phyloP scores from a whole-genome alignment of 225 moss, liverwort and hornwort genomes.

The Straminergon stramineum region DNA sequence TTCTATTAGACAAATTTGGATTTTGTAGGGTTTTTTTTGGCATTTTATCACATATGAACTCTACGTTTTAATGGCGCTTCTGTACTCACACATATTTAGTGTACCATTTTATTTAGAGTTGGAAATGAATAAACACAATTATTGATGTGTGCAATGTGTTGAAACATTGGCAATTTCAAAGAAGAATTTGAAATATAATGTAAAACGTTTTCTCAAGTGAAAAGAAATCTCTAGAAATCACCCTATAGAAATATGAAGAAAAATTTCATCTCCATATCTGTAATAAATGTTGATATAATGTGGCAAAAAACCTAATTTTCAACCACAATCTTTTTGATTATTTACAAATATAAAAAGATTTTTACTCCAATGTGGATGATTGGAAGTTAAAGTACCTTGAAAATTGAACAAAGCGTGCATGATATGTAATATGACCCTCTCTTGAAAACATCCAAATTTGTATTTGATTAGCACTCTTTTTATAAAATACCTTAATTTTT shows the following conservation, averaged over 20 bases:
- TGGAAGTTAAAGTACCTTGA: not conserved
- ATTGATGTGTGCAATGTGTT: not conserved
- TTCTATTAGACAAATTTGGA: not conserved
- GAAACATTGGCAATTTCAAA: not conserved
- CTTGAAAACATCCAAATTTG: not conserved
- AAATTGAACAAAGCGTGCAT: not conserved
- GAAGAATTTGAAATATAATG: not conserved
- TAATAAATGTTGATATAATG: not conserved
- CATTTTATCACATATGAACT: not conserved
- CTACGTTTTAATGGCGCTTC: not conserved
- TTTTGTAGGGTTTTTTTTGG: not conserved
- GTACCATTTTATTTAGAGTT: not conserved
- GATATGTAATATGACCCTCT: not conserved
- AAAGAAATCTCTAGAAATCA: not conserved
- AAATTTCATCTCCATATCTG: not conserved
- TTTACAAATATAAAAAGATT: not conserved
- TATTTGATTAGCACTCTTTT: accelerated
- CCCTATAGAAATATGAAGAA: not conserved
- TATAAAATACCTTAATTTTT: not conserved
- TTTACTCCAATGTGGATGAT: too few species aligned
- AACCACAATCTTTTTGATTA: not conserved
- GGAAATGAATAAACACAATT: not conserved
- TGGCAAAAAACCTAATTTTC: not conserved
- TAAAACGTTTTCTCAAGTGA: not conserved
- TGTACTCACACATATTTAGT: not conserved